phyloP scores from a whole-genome alignment of 2,329 filamentous ascomycete species.

The Plectosphaerella sp. region DNA sequence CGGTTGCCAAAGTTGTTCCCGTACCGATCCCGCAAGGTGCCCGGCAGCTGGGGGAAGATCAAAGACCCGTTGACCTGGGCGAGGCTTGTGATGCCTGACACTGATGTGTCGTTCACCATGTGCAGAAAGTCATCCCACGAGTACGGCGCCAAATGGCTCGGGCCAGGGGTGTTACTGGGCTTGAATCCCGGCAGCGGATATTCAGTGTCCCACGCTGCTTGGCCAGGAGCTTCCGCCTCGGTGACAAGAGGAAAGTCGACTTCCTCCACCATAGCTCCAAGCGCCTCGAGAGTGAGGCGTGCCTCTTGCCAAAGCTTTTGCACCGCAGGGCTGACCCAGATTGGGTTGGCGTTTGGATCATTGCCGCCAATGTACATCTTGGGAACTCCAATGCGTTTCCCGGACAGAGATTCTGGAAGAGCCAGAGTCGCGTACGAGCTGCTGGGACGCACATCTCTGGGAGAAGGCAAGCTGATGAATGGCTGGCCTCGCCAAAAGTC shows the following conservation, averaged over 20 bases:
- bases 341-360: conserved; percentile 8
- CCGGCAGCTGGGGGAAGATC: conserved; percentile 3
- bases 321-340: conserved; percentile 13
- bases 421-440: conserved; percentile 27
- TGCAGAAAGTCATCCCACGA: conserved; percentile 14
- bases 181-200: neutral
- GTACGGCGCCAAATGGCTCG: neutral
- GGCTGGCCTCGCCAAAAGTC: conserved; percentile 53
- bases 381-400: conserved; percentile 44
- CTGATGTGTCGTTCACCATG: conserved; percentile 15
- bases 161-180: neutral
- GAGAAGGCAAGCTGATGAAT: conserved; percentile 32
- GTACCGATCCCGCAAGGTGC: conserved; percentile 1
- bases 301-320: conserved; percentile 25
- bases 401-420: conserved; percentile 26
- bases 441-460: conserved; percentile 22
- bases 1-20: conserved; percentile 1
- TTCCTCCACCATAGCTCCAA: conserved; percentile 36
- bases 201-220: neutral
- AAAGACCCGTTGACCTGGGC: neutral
- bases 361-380: conserved; percentile 43
- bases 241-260: conserved; percentile 6
- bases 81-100: conserved; percentile 20
- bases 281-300: conserved; percentile 25
- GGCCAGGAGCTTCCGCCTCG: neutral